These are phyloP conservation scores for Malassezia sympodialis DNA, from an alignment of 1,284 basidiomycete genomes.

Conservation along the genomic window DNA sequence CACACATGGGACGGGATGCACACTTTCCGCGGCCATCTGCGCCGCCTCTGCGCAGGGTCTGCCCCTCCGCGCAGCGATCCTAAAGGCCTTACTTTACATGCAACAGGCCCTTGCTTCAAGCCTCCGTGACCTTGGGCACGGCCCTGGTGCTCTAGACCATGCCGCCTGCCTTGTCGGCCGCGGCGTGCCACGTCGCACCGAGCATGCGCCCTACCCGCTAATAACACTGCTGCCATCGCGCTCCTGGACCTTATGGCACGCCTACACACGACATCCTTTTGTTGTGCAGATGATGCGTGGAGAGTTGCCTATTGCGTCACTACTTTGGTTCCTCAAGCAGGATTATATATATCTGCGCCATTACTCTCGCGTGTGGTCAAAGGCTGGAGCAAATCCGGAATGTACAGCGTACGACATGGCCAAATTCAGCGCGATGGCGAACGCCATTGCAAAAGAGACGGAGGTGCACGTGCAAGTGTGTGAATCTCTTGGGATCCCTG, in stretches of 20 bases:
- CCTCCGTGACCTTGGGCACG: conserved; percentile 59
- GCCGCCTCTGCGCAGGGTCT: conserved; percentile 58
- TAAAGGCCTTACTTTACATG: conserved; percentile 61
- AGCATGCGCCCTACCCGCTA: conserved; percentile 1
- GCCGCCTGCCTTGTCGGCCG: conserved; percentile 57
- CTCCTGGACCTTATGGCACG: conserved; percentile 34
- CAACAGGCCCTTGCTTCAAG: conserved; percentile 68
- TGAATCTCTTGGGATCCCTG: conserved; percentile 23
- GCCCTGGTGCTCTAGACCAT: conserved; percentile 80
- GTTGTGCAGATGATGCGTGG: conserved; percentile 65
- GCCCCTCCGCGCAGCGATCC: conserved; percentile 57
- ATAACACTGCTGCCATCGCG: conserved; percentile 19
- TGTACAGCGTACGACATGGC: conserved; percentile 57
- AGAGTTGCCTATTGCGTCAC: conserved; percentile 58
- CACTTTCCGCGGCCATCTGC: conserved; percentile 71
- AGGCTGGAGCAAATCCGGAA: conserved; percentile 55
- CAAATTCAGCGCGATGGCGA: conserved; percentile 56
- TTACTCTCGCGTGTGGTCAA: conserved; percentile 53
- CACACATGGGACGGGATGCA: conserved; percentile 87
- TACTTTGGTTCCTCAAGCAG: conserved; percentile 72
- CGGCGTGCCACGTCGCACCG: conserved; percentile 10
- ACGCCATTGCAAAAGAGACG: conserved; percentile 27
- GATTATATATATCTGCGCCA: conserved; percentile 53
- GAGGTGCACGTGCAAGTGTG: conserved; percentile 33
- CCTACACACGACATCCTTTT: conserved; percentile 62